Base-by-base conservation (phyloP, 345 rosid species). In the Eucalyptus lansdowneana region DNA sequence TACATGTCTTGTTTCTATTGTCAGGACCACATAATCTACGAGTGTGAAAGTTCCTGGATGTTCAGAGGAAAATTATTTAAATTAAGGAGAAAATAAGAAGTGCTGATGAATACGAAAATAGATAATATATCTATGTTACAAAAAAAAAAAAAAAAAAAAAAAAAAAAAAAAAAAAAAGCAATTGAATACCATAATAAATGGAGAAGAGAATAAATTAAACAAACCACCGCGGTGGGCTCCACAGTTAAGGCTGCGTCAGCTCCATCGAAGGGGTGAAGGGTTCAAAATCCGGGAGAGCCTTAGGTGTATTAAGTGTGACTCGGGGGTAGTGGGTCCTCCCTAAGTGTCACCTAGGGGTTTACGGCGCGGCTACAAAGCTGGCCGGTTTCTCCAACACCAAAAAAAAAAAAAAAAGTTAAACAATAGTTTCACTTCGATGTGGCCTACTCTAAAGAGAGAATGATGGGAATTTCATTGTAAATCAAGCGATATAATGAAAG, bases 401-500 rank as follows among this genome's bases (percentile, higher is more conserved):
- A n/a, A n/a, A n/a, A n/a, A n/a, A n/a, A n/a, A n/a, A n/a, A n/a
- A n/a, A n/a, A n/a, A 19, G 42, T 21, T 7, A 1, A 5, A 37
- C 0, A 6, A 2, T 7, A 6, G 24, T 37, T 10, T 76, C 1
- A 3, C 9, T 21, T 76, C 8, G 1, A 21, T 3, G 7, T 11
- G 47, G 1, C 25, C 2, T 76, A 6, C 4, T 37, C 0, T 5
- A 11, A 1, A 7, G 14, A 40, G 14, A 19, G 8, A 11, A 21
- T 2, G 22, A 1, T 13, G 2, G 24, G 2, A 44, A 76, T 76
- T 76, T 40, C 1, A 0, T 40, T 2, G 2, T 21, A 37, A 0
- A 21, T 37, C 2, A 11, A 76, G 5, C 0, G 3, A 76, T 11
- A 37, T 3, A 21, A 6, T 7, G 1, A 19, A 76, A 13, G 29